Evolutionary conservation across 148 eudicot genomes (phyloP), one percentile per base, ranked within the genome.

Genomic region (Diospyros lotus): DNA sequence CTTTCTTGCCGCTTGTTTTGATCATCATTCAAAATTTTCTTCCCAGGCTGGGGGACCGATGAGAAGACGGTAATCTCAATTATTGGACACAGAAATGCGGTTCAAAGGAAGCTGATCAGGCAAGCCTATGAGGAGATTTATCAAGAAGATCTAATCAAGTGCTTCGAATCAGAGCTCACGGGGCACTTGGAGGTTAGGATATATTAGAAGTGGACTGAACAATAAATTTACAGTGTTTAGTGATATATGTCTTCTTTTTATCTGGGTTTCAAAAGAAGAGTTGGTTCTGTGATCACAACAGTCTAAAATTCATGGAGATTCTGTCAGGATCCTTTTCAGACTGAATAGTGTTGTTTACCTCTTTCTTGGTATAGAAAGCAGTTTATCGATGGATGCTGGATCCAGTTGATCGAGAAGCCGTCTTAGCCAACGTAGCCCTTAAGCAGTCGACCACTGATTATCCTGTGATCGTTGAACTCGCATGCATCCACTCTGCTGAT

Each of bases 361-460:
- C 6, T 48, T 4, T 48, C 6, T 1, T 4, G 4, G 0, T 48
- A 48, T 48, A 93, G 98, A 89, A 78, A 88, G 94, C 93, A 54
- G 82, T 93, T 53, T 91, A 79, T 66, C 79, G 91, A 45, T 91
- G 98, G 98, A 84, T 87, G 75, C 64, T 88, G 84, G 97, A 91
- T 40, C 97, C 97, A 43, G 65, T 58, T 61, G 98, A 93, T 54
- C 76, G 97, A 51, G 97, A 93, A 79, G 93, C 93, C 4, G 91
- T 93, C n/a, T 56, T 93, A 1, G 84, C 86, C 5, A 78, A 93
- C 56, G 86, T 79, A 8, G 97, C 93, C 11, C 73, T 92, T 58
- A 87, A 77, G 85, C 70, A 90, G 66, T 56, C 76, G 9, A 62
- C 3, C 15, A 53, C 74, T 0, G 91, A 90, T 46, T 87, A 85